Percentiles rank a stretch among this genome's conserved stretches.
Evolutionary conservation across 2,329 filamentous ascomycete species (phyloP).

Genomic region (Colletotrichum abscissum): DNA sequence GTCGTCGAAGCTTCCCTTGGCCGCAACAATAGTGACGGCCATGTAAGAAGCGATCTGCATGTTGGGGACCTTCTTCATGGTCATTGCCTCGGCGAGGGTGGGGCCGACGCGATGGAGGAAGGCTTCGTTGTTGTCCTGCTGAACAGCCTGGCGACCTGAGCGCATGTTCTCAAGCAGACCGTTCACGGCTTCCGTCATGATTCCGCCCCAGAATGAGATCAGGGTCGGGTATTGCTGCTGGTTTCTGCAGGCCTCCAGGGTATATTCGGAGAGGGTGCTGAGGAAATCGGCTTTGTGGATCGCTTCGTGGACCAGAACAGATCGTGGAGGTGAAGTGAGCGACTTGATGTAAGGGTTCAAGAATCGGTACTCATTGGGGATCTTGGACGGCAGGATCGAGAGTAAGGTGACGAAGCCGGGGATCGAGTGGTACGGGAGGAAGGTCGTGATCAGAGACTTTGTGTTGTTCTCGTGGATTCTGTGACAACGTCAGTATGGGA

Average conservation of each 20-base stretch:
- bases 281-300: constrained; percentile 83
- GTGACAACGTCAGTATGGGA: constrained; percentile 17
- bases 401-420: constrained; percentile 87
- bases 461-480: constrained; percentile 95
- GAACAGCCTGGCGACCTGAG: constrained; percentile 80
- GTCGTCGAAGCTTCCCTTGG: constrained; percentile 84
- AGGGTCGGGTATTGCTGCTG: constrained; percentile 81
- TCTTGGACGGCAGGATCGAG: constrained; percentile 82
- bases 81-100: constrained; percentile 81
- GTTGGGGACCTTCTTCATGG: constrained; percentile 80
- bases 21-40: constrained; percentile 86
- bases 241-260: constrained; percentile 77
- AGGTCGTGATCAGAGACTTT: constrained; percentile 80
- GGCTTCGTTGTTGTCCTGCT: constrained; percentile 84
- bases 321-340: constrained; percentile 79
- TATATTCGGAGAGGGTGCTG: constrained; percentile 80
- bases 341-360: constrained; percentile 87
- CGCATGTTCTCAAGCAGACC: constrained; percentile 82
- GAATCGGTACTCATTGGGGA: constrained; percentile 84
- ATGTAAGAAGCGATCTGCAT: constrained; percentile 91
- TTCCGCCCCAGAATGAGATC: constrained; percentile 89
- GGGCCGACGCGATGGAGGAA: constrained; percentile 75
- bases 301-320: constrained; percentile 85
- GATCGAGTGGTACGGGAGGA: constrained; percentile 91
- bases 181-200: constrained; percentile 87